Evolutionary conservation across 495 filamentous ascomycete genomes (phyloP).

Genomic region (Talaromyces liani): DNA sequence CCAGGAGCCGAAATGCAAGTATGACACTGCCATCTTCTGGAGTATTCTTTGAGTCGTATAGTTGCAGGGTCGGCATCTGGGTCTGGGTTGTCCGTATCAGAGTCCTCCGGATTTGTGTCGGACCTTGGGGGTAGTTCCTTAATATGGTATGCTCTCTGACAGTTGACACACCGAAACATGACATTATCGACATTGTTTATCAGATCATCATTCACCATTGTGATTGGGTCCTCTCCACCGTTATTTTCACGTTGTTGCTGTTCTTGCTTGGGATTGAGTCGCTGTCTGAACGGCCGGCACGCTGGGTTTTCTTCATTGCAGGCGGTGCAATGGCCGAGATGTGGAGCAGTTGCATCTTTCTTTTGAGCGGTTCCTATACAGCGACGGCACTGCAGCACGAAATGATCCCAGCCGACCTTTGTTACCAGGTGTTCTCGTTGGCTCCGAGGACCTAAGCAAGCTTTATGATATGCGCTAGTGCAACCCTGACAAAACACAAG

Average conservation of each 20-base stretch:
- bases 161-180: constrained; percentile 73
- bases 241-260: constrained; percentile 74
- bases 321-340: constrained; percentile 58
- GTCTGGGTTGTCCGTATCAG: constrained; percentile 13
- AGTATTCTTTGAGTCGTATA: constrained; percentile 53
- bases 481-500: constrained; percentile 91
- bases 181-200: constrained; percentile 71
- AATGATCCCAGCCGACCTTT: constrained; percentile 69
- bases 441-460: constrained; percentile 68
- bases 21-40: constrained; percentile 62
- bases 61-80: constrained; percentile 25
- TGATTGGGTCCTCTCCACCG: constrained; percentile 68
- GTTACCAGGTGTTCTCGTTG: constrained; percentile 84
- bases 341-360: constrained; percentile 62
- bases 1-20: constrained; percentile 53
- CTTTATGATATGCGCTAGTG: constrained; percentile 69
- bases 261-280: constrained; percentile 68
- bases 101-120: constrained; percentile 28
- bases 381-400: constrained; percentile 83
- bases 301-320: constrained; percentile 57
- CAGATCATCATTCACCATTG: constrained; percentile 46
- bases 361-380: constrained; percentile 61
- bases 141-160: constrained; percentile 75
- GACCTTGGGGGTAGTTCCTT: constrained; percentile 58
- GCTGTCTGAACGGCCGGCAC: constrained; percentile 60